Evolutionary conservation across 768 basidiomycete species (phyloP).

Genomic region (Suillus paluster): DNA sequence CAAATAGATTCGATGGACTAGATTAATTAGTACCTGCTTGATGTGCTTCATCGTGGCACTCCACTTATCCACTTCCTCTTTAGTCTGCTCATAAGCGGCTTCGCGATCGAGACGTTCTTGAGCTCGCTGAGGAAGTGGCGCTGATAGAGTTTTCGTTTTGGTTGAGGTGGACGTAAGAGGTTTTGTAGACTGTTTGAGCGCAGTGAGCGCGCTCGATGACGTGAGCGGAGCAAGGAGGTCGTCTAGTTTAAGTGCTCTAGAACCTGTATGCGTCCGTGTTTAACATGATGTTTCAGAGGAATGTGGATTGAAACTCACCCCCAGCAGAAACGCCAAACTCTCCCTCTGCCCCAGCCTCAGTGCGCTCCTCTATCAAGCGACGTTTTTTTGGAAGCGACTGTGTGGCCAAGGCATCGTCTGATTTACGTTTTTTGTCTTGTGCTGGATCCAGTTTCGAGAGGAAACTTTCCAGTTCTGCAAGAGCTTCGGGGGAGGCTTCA

Average conservation of each 20-base stretch:
- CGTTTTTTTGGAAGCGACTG: conserved; percentile 53
- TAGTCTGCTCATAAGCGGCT: conserved; percentile 94
- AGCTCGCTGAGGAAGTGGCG: conserved; percentile 83
- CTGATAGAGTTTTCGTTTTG: conserved; percentile 68
- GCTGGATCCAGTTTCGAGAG: conserved; percentile 66
- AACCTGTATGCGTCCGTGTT: conserved; percentile 37
- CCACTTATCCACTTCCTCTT: conserved; percentile 94
- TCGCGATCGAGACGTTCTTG: conserved; percentile 92
- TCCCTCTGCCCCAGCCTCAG: conserved; percentile 78
- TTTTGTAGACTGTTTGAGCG: conserved; percentile 74
- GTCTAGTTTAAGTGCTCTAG: conserved; percentile 61
- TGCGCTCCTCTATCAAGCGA: conserved; percentile 65
- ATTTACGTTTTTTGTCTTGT: conserved; percentile 60
- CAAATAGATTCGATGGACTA: background rate
- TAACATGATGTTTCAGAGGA: background rate
- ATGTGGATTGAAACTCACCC: conserved; percentile 12
- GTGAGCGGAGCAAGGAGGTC: conserved; percentile 79
- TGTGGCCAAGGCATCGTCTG: conserved; percentile 17
- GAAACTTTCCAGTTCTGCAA: conserved; percentile 73
- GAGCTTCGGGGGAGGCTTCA: conserved; percentile 58
- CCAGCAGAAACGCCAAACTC: conserved; percentile 74
- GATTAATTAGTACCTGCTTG: conserved; percentile 60
- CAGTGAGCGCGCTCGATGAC: conserved; percentile 58
- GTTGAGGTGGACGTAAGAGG: conserved; percentile 55
- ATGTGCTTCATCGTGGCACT: conserved; percentile 89